Percentiles rank a stretch among this genome's conserved stretches.
These are phyloP conservation scores for Aspergillus diversus DNA, from an alignment of 495 filamentous ascomycete species.

Conservation along the genomic window DNA sequence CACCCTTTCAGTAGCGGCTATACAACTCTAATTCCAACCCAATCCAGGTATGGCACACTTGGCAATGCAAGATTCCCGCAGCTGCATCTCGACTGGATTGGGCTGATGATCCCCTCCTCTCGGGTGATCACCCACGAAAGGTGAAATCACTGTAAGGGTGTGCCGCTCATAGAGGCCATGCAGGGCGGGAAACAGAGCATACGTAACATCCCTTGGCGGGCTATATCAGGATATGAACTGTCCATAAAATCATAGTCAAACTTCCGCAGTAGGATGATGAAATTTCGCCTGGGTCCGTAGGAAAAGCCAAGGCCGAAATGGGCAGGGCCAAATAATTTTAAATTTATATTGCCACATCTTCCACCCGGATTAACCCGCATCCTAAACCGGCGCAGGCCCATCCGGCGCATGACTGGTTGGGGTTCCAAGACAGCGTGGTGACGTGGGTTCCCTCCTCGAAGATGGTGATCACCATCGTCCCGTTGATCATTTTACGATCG, in stretches of 20 bases:
- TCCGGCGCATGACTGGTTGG: slow-evolving; percentile 61
- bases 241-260: not conserved
- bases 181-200: slow-evolving; percentile 11
- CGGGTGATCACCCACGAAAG: not conserved
- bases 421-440: slow-evolving; percentile 66
- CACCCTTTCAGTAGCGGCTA: not conserved
- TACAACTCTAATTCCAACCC: slow-evolving; percentile 1
- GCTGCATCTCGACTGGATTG: not conserved
- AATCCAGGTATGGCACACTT: not conserved
- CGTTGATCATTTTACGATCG: slow-evolving; percentile 40
- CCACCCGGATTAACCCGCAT: slow-evolving; percentile 67
- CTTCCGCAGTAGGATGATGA: not conserved
- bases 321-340: slow-evolving; percentile 13
- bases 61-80: not conserved
- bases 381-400: slow-evolving; percentile 68
- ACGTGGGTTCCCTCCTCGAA: slow-evolving; percentile 62
- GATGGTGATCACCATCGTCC: slow-evolving; percentile 50
- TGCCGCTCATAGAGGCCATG: not conserved
- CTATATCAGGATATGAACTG: not conserved
- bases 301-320: not conserved
- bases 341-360: slow-evolving; percentile 60
- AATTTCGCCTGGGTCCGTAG: not conserved
- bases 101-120: not conserved
- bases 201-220: slow-evolving; percentile 9
- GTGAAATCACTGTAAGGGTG: not conserved